Evolutionary conservation across 768 basidiomycete genomes (phyloP).

Genomic region (Hortiboletus flavorubellus): DNA sequence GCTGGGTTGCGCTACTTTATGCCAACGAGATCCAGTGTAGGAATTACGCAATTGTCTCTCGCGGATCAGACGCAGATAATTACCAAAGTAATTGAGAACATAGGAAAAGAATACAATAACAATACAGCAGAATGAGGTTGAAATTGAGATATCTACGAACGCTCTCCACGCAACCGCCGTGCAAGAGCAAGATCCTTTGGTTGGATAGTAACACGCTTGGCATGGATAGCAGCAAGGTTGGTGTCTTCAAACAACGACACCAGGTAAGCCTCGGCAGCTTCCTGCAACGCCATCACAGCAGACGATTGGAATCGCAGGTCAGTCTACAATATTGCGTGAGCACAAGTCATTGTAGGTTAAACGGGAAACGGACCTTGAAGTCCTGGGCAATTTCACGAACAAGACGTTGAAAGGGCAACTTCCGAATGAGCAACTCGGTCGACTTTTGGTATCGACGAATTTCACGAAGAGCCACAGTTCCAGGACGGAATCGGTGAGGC

Average conservation of each 20-base stretch:
- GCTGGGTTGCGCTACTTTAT: too few species aligned
- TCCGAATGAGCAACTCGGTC: conserved; percentile 82
- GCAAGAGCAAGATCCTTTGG: conserved; percentile 84
- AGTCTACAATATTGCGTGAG: conserved; percentile 35
- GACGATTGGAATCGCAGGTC: conserved; percentile 90
- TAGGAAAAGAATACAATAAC: neutral
- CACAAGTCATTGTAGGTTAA: neutral
- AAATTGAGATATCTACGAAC: conserved; percentile 34
- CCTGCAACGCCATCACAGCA: conserved; percentile 83
- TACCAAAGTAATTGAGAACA: neutral
- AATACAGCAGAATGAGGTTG: neutral
- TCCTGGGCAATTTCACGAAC: conserved; percentile 91
- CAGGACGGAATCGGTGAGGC: conserved; percentile 80
- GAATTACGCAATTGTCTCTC: too few species aligned
- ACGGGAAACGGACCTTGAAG: conserved; percentile 64
- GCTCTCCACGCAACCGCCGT: conserved; percentile 75
- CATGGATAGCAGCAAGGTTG: conserved; percentile 82
- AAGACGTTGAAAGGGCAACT: conserved; percentile 87
- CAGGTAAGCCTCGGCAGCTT: conserved; percentile 81
- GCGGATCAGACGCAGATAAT: conserved; percentile 23
- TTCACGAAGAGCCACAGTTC: conserved; percentile 89
- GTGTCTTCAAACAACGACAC: conserved; percentile 79
- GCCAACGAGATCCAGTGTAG: too few species aligned
- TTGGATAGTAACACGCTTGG: conserved; percentile 82
- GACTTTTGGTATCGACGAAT: conserved; percentile 88